A percentile compares a stretch with the other conserved stretches of the same genome.
These are phyloP conservation scores for Xylariaceae sp. DNA, from an alignment of 2,329 filamentous ascomycete species.

Conservation along the genomic window DNA sequence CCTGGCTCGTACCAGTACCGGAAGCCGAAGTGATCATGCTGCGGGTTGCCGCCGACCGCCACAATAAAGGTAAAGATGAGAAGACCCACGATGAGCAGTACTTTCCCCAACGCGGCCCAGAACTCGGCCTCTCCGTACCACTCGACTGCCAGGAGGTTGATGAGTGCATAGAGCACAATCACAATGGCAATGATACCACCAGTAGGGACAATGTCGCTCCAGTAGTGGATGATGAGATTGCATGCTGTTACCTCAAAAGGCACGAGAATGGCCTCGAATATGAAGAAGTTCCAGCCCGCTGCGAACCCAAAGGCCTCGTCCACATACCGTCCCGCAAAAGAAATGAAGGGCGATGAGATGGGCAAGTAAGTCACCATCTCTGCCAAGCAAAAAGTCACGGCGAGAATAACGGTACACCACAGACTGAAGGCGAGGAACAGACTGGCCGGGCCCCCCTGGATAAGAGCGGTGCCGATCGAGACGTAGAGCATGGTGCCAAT, in stretches of 20 bases:
- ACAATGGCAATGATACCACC: slow-evolving; percentile 58
- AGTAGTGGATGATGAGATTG: slow-evolving; percentile 58
- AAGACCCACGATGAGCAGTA: slow-evolving; percentile 65
- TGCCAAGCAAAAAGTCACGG: slow-evolving; percentile 57
- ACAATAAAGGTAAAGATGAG: slow-evolving; percentile 74
- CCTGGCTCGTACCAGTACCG: slow-evolving; percentile 63
- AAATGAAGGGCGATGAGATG: slow-evolving; percentile 73
- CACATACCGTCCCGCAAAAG: slow-evolving; percentile 69
- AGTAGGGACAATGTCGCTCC: slow-evolving; percentile 55
- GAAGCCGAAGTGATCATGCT: slow-evolving; percentile 67
- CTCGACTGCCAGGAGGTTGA: slow-evolving; percentile 69
- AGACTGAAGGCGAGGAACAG: slow-evolving; percentile 55
- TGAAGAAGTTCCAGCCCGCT: slow-evolving; percentile 69
- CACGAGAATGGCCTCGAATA: slow-evolving; percentile 62
- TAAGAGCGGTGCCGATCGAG: slow-evolving; percentile 52
- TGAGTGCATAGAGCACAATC: slow-evolving; percentile 45
- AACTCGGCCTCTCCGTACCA: slow-evolving; percentile 78
- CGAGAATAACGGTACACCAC: slow-evolving; percentile 57
- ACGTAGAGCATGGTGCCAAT: slow-evolving; percentile 59
- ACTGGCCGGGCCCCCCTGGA: slow-evolving; percentile 54
- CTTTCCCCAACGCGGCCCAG: slow-evolving; percentile 64
- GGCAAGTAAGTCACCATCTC: slow-evolving; percentile 75
- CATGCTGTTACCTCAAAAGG: slow-evolving; percentile 64
- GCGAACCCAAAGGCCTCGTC: slow-evolving; percentile 71
- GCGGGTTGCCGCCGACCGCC: slow-evolving; percentile 78